These are phyloP conservation scores for Trichocladium antarcticum DNA, from an alignment of 495 filamentous ascomycete species.

Conservation along the genomic window DNA sequence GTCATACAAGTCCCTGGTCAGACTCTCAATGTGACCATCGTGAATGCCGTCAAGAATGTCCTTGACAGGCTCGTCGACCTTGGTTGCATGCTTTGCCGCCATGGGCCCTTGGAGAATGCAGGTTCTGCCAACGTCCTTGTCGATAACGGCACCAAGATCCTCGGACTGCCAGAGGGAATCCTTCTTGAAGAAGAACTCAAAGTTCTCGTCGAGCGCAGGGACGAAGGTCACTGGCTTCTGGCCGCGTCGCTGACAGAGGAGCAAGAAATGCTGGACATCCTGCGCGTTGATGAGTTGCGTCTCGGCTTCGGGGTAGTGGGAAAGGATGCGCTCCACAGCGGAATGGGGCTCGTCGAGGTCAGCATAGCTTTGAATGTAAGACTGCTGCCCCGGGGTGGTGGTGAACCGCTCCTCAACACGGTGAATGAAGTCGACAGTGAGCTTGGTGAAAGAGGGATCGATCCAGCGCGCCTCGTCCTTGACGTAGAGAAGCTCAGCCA, in stretches of 20 bases:
- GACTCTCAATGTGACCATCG: slow-evolving; percentile 64
- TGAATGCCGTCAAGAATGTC: slow-evolving; percentile 89
- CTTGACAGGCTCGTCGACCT: slow-evolving; percentile 83
- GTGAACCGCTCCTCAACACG: slow-evolving; percentile 92
- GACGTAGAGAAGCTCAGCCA: slow-evolving; percentile 95
- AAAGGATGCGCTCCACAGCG: slow-evolving; percentile 65
- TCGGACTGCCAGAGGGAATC: slow-evolving; percentile 99
- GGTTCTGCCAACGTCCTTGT: slow-evolving; percentile 84
- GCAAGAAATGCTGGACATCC: slow-evolving; percentile 89
- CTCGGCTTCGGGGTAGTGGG: slow-evolving; percentile 73
- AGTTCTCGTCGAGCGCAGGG: slow-evolving; percentile 82
- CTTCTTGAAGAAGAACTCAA: slow-evolving; percentile 99
- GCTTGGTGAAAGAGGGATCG: slow-evolving; percentile 64
- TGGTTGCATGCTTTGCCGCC: slow-evolving; percentile 78
- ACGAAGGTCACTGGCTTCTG: slow-evolving; percentile 98
- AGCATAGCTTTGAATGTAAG: slow-evolving; percentile 60
- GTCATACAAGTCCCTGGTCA: slow-evolving; percentile 71
- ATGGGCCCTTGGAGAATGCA: slow-evolving; percentile 95
- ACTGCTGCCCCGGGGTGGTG: slow-evolving; percentile 50
- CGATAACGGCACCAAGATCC: slow-evolving; percentile 89
- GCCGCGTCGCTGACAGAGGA: slow-evolving; percentile 81
- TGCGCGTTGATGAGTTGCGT: slow-evolving; percentile 91
- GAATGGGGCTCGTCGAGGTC: slow-evolving; percentile 77
- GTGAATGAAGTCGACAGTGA: slow-evolving; percentile 90
- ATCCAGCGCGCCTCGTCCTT: slow-evolving; percentile 93